A percentile compares a stretch with the other conserved stretches of the same genome.
Conservation (phyloP, 2,329 filamentous ascomycete species). For the Anisogramma anomala region DNA sequence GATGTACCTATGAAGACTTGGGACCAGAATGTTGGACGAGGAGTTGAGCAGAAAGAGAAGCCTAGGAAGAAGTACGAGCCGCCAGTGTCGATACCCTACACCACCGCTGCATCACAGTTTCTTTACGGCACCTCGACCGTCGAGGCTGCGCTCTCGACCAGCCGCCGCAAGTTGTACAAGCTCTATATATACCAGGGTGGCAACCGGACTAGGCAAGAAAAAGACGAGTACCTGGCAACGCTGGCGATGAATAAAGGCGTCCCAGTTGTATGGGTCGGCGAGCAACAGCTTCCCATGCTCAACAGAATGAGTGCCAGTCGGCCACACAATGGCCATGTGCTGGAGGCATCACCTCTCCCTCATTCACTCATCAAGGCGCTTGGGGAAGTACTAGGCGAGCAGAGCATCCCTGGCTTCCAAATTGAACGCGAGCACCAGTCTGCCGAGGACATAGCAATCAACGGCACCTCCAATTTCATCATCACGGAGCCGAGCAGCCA, state of each 20-base stretch:
- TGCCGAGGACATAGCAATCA: conserved; percentile 60
- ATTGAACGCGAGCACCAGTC: conserved; percentile 56
- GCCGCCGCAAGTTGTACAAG: conserved; percentile 65
- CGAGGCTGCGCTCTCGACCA: conserved; percentile 58
- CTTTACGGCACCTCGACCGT: conserved; percentile 78
- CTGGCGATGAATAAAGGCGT: conserved; percentile 41
- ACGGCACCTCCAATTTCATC: conserved; percentile 51
- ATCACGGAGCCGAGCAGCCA: conserved; percentile 29
- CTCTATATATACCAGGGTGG: conserved; percentile 63
- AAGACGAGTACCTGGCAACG: conserved; percentile 32
- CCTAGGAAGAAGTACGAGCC: conserved; percentile 3
- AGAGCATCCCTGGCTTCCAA: conserved; percentile 39
- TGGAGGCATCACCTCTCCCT: conserved; percentile 78
- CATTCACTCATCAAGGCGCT: conserved; percentile 55
- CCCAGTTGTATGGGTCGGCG: conserved; percentile 44
- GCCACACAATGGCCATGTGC: conserved; percentile 80
- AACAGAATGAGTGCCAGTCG: conserved; percentile 73
- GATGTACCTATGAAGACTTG: background rate
- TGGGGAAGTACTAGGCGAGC: conserved; percentile 33
- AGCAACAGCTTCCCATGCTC: conserved; percentile 55
- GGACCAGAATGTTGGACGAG: background rate
- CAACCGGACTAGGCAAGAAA: conserved; percentile 32
- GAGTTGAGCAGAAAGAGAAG: conserved; percentile 8
- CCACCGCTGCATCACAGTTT: conserved; percentile 82
- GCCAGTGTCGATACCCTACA: conserved; percentile 37